Percentiles rank a stretch among this genome's conserved stretches.
Evolutionary conservation across 2,329 filamentous ascomycete genomes (phyloP).

Genomic region (Microsporum ferrugineum): DNA sequence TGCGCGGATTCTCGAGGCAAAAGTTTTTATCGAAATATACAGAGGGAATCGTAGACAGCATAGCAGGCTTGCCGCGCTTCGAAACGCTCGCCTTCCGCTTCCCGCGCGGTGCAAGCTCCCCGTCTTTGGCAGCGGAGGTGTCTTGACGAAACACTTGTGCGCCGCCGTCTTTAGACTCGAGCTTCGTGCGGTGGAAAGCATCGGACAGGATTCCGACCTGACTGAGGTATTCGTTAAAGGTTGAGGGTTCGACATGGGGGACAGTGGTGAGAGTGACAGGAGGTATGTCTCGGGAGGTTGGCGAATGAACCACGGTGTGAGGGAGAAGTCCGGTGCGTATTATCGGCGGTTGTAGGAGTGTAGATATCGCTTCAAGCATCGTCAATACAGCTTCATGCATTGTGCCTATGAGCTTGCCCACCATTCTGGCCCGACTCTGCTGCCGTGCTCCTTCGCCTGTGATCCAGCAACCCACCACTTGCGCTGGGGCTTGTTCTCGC

Average conservation of each 20-base stretch:
- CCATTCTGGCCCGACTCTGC: conserved; percentile 64
- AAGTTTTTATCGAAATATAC: conserved; percentile 84
- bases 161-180: conserved; percentile 39
- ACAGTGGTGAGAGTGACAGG: conserved; percentile 74
- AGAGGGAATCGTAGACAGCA: conserved; percentile 66
- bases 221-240: conserved; percentile 63
- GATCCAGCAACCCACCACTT: neutral
- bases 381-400: neutral
- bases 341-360: conserved; percentile 59
- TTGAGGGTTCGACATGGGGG: conserved; percentile 55
- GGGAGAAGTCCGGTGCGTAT: conserved; percentile 61
- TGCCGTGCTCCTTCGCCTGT: conserved; percentile 28
- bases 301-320: conserved; percentile 50
- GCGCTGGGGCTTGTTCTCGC: neutral
- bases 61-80: conserved; percentile 45
- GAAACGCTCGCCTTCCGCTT: conserved; percentile 25
- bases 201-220: conserved; percentile 70
- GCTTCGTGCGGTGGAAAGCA: conserved; percentile 50
- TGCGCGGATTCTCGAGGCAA: conserved; percentile 74
- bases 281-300: conserved; percentile 69
- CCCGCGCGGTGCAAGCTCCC: conserved; percentile 46
- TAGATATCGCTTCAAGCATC: conserved; percentile 57
- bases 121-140: conserved; percentile 42
- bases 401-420: conserved; percentile 25
- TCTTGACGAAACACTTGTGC: conserved; percentile 34